Percentiles rank a stretch among this genome's conserved stretches.
Conservation (phyloP, 208 protist genomes). For the Leishmania major region DNA sequence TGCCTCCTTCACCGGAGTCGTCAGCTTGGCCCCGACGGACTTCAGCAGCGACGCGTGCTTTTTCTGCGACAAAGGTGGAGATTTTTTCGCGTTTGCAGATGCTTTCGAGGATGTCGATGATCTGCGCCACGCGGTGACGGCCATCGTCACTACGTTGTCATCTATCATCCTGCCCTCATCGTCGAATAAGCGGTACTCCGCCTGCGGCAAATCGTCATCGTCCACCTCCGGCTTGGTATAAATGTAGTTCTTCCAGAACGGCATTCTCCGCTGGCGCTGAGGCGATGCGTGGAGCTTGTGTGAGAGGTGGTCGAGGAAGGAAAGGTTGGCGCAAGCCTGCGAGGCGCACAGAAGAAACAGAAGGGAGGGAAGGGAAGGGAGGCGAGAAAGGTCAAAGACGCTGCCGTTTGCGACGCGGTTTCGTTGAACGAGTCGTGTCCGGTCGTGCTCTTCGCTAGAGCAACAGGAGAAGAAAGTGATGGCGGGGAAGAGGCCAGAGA, state of each 20-base stretch:
- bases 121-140: conserved; percentile 9
- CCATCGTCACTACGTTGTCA: conserved; percentile 3
- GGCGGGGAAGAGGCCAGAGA: not conserved
- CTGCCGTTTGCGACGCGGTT: not conserved
- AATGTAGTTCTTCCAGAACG: conserved; percentile 76
- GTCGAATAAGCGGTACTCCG: conserved; percentile 85
- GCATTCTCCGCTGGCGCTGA: conserved; percentile 39
- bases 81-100: conserved; percentile 34
- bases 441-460: not conserved
- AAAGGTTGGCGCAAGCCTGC: not conserved
- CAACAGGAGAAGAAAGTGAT: not conserved
- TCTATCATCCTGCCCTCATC: conserved; percentile 69
- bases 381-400: not conserved
- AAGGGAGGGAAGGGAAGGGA: not conserved
- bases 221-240: conserved; percentile 76
- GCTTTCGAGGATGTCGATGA: conserved; percentile 12
- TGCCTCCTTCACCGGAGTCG: conserved; percentile 12
- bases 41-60: conserved; percentile 22
- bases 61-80: conserved; percentile 13
- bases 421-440: not conserved
- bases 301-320: not conserved
- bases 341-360: not conserved
- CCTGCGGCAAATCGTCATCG: conserved; percentile 81
- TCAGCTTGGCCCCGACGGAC: conserved; percentile 24
- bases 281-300: not conserved